phyloP scores from a whole-genome alignment of 768 basidiomycete species.

The Ephemerocybe angulata region DNA sequence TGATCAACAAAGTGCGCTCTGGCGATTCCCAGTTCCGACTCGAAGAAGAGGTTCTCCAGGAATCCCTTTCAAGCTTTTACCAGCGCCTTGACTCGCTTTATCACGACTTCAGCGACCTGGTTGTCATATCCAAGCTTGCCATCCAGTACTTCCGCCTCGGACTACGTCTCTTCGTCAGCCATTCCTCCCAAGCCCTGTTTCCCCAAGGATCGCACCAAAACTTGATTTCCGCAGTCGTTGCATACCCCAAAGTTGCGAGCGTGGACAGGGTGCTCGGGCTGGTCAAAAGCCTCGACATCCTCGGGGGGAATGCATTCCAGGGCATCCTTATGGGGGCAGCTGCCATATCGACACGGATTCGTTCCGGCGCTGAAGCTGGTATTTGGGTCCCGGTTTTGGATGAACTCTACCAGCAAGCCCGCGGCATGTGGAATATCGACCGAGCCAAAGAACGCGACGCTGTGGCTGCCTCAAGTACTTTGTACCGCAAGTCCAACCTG shows the following conservation, averaged over 20 bases:
- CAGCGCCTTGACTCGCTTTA: slow-evolving; percentile 70
- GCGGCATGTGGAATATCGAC: slow-evolving; percentile 83
- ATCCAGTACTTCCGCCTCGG: slow-evolving; percentile 70
- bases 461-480: slow-evolving; percentile 60
- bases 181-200: slow-evolving; percentile 9
- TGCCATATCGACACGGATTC: slow-evolving; percentile 41
- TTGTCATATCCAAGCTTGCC: slow-evolving; percentile 60
- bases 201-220: slow-evolving; percentile 22
- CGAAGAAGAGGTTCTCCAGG: slow-evolving; percentile 73
- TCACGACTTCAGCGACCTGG: slow-evolving; percentile 68
- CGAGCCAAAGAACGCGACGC: slow-evolving; percentile 62
- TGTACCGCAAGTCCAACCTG: slow-evolving; percentile 67
- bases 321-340: slow-evolving; percentile 47
- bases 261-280: not conserved
- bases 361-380: slow-evolving; percentile 35
- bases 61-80: slow-evolving; percentile 72
- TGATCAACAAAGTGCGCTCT: slow-evolving; percentile 29
- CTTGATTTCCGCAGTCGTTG: slow-evolving; percentile 33
- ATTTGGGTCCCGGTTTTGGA: slow-evolving; percentile 37
- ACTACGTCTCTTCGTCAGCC: slow-evolving; percentile 34
- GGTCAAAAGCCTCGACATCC: slow-evolving; percentile 17
- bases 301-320: slow-evolving; percentile 32
- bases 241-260: slow-evolving; percentile 53
- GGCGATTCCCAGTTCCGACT: slow-evolving; percentile 35
- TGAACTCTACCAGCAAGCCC: slow-evolving; percentile 60